Conservation (phyloP, 371 early-diverging fungal species). For the Phascolomyces articulosus region DNA sequence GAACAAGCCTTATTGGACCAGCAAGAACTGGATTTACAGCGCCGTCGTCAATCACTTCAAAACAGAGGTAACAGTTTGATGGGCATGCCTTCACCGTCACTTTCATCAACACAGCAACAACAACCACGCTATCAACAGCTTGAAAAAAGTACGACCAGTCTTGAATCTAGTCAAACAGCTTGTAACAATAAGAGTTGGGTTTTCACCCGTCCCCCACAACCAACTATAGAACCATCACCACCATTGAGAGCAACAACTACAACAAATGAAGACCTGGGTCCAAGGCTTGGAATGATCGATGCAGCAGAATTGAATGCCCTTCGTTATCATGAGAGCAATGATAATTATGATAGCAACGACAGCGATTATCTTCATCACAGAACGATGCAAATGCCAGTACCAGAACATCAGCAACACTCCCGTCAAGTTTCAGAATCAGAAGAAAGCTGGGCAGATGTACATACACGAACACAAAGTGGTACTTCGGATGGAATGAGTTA, state of each 20-base stretch:
- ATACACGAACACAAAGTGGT: constrained; percentile 9
- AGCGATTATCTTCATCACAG: background rate
- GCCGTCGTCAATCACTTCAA: constrained; percentile 19
- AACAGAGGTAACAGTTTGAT: constrained; percentile 20
- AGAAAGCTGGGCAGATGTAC: constrained; percentile 34
- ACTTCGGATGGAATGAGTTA: constrained; percentile 15
- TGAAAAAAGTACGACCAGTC: background rate
- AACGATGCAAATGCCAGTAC: constrained; percentile 1
- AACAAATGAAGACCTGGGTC: background rate
- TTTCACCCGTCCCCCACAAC: constrained; percentile 1
- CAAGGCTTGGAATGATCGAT: background rate
- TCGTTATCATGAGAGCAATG: background rate
- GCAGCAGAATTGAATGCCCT: background rate
- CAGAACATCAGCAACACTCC: background rate
- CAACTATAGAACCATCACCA: background rate
- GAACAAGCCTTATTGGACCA: constrained; percentile 29
- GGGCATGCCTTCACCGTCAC: constrained; percentile 5
- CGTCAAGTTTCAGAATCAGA: constrained; percentile 24
- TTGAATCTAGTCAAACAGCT: background rate
- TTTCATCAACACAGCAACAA: background rate
- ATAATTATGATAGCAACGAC: background rate
- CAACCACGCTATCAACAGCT: background rate
- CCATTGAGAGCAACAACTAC: background rate
- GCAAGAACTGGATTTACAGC: constrained; percentile 24
- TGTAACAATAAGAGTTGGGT: background rate